Evolutionary conservation across 148 eudicot genomes (phyloP), one percentile per base, ranked within the genome.

Genomic region (Amaranthus hypochondriacus): DNA sequence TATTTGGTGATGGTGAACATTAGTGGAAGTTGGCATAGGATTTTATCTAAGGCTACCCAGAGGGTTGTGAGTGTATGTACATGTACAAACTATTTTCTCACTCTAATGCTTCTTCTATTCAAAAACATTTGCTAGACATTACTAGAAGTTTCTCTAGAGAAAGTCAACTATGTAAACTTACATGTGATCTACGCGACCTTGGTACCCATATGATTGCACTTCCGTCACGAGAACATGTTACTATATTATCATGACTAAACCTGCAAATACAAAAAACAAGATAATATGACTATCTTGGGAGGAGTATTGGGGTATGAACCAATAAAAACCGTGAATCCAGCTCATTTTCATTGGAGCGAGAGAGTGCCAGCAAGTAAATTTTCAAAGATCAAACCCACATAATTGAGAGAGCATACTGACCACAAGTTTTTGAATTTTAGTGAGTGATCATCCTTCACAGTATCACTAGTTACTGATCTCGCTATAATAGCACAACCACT

Each of bases 181-280:
- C 99, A 80, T 89, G 94, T 84, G 92, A 89, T 85, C 87, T 95
- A 58, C 96, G 97, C 50, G 89, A 85, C 83, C 81, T 87, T 72
- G 96, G 92, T 71, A 84, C 82, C 99, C 99, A 95, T 68, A 95
- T 95, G 65, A 95, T 95, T 65, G 99, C 99, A 84, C 96, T 92
- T 76, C 99, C 99, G 83, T 95, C 99, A 71, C 99, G 97, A 47
- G 99, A 95, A 80, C 99, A 95, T 62, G 99, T 95, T 69, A 95
- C 99, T 56, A 95, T 92, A 75, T 87, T 90, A 81, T 95, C 97
- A 81, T 92, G 92, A 81, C 86, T 86, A 75, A 85, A 85, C 97
- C 98, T 95, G 90, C 52, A 56, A 76, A 77, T 46, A 47, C 58
- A 59, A 61, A 52, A 59, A 56, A 15, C 8, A 13, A 65, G 11